phyloP scores from a whole-genome alignment of 2,329 filamentous ascomycete species.

The Fusarium acutatum region DNA sequence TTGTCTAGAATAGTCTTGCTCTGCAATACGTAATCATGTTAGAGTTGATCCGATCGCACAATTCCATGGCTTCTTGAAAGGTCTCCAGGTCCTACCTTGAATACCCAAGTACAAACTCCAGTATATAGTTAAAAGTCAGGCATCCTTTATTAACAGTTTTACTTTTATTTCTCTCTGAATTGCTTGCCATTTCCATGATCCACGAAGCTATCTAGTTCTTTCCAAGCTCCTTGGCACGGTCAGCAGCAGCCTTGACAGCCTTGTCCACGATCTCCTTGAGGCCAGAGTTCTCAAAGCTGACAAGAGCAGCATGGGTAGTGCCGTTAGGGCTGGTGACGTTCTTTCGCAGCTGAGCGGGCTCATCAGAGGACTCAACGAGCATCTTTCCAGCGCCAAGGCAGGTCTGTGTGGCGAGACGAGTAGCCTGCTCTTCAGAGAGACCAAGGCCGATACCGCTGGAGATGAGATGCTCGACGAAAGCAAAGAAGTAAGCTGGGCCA shows the following conservation, averaged over 20 bases:
- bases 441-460: constrained; percentile 54
- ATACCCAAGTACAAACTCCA: accelerated
- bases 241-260: constrained; percentile 56
- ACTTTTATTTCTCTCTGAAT: background rate
- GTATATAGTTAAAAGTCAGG: background rate
- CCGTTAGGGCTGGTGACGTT: constrained; percentile 64
- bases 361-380: constrained; percentile 57
- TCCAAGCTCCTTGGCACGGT: constrained; percentile 55
- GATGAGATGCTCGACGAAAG: constrained; percentile 61
- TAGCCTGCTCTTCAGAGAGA: constrained; percentile 58
- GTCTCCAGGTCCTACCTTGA: accelerated
- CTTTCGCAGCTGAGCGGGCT: constrained; percentile 56
- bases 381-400: constrained; percentile 61
- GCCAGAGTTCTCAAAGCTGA: constrained; percentile 56
- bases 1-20: background rate
- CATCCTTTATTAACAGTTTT: background rate
- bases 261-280: constrained; percentile 55
- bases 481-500: constrained; percentile 63
- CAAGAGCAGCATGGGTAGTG: constrained; percentile 58
- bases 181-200: accelerated
- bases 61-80: background rate
- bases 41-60: too few species aligned
- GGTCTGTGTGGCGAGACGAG: constrained; percentile 59
- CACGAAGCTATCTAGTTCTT: constrained; percentile 36
- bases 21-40: too few species aligned